Evolutionary conservation across 192 early-diverging fungal species (phyloP).

Genomic region (Podochytrium sp.): DNA sequence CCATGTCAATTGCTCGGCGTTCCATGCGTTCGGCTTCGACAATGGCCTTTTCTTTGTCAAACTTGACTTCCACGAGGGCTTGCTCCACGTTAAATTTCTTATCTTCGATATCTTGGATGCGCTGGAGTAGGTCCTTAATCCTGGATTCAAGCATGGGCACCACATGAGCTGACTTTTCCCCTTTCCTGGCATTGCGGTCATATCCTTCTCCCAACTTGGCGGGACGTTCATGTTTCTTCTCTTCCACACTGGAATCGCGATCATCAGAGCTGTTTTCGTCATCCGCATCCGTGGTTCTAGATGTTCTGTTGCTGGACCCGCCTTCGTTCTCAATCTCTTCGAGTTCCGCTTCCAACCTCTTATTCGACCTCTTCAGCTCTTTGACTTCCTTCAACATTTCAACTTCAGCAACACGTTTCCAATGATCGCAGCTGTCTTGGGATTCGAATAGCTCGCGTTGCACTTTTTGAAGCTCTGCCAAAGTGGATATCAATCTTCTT

Average conservation of each 20-base stretch:
- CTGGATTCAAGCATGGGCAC: conserved; percentile 40
- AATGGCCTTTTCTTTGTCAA: conserved; percentile 31
- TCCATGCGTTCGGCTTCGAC: conserved; percentile 6
- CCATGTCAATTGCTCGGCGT: conserved; percentile 29
- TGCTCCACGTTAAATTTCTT: conserved; percentile 31
- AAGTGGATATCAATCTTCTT: background rate
- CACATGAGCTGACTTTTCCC: conserved; percentile 22
- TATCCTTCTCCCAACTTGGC: conserved; percentile 10
- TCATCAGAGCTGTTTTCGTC: conserved; percentile 13
- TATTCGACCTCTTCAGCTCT: conserved; percentile 15
- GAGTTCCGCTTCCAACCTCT: conserved; percentile 15
- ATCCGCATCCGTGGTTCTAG: conserved; percentile 10
- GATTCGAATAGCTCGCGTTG: background rate
- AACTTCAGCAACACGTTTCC: conserved; percentile 23
- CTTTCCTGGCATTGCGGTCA: background rate
- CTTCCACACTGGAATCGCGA: conserved; percentile 7
- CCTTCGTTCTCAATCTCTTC: background rate
- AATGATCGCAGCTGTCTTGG: background rate
- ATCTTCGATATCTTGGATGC: conserved; percentile 36
- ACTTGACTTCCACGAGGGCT: conserved; percentile 19
- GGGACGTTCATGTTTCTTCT: background rate
- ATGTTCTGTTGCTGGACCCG: background rate
- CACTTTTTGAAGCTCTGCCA: background rate
- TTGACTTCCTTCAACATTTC: conserved; percentile 33
- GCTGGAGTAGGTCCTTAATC: conserved; percentile 42